Conservation (phyloP, 1,284 basidiomycete species). For the Papiliotrema laurentii region DNA sequence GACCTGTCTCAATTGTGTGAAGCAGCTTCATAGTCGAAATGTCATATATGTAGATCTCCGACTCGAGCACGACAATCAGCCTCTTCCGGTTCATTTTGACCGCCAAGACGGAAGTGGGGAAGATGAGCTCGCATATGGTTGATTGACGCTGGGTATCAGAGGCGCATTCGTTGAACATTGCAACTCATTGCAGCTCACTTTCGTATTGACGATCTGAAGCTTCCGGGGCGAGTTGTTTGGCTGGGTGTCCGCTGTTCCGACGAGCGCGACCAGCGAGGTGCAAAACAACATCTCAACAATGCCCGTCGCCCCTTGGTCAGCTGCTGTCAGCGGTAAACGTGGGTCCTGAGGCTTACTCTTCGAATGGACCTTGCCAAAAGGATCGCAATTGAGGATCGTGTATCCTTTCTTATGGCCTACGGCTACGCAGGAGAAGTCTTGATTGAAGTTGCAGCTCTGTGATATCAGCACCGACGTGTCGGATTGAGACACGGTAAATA, state of each 20-base stretch:
- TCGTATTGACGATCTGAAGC: slow-evolving; percentile 96
- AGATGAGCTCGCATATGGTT: slow-evolving; percentile 97
- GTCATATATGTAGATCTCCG: slow-evolving; percentile 97
- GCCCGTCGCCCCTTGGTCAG: slow-evolving; percentile 82
- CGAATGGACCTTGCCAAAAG: slow-evolving; percentile 91
- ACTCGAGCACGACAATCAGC: slow-evolving; percentile 89
- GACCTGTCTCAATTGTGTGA: slow-evolving; percentile 94
- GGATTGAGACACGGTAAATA: no score
- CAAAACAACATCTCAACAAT: slow-evolving; percentile 99
- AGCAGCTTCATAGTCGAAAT: slow-evolving; percentile 97
- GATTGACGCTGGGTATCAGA: slow-evolving; percentile 70
- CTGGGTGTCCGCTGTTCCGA: slow-evolving; percentile 81
- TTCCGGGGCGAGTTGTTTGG: slow-evolving; percentile 82
- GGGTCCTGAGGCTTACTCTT: slow-evolving; percentile 61
- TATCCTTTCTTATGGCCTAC: slow-evolving; percentile 95
- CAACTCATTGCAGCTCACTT: slow-evolving; percentile 53
- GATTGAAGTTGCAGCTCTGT: slow-evolving; percentile 49
- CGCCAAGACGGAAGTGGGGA: slow-evolving; percentile 89
- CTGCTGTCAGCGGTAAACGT: slow-evolving; percentile 12
- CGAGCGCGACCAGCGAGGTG: slow-evolving; percentile 92
- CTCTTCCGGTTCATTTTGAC: slow-evolving; percentile 97
- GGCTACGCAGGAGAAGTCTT: slow-evolving; percentile 65
- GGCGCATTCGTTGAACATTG: no score
- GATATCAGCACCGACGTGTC: slow-evolving; percentile 1
- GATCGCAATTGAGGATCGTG: slow-evolving; percentile 95